Evolutionary conservation across 129 eudicot species (phyloP), one percentile per base, ranked within the genome.

Genomic region (Helichrysum umbraculigerum): DNA sequence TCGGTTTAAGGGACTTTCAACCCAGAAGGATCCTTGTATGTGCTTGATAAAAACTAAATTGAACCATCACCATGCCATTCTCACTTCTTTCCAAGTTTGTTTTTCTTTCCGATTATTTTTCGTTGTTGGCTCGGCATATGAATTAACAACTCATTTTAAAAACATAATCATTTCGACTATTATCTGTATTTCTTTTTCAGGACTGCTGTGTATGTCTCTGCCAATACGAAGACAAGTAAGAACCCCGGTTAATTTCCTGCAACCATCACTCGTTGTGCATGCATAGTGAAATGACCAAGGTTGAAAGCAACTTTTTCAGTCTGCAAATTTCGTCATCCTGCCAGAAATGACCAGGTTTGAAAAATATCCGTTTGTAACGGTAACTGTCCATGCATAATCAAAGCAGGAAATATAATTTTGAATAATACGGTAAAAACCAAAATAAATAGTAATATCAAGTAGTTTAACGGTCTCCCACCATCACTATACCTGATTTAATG

Each of bases 241-340:
- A n/a, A n/a, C n/a, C n/a, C n/a, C n/a, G n/a, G n/a, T n/a, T n/a
- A n/a, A n/a, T n/a, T n/a, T n/a, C n/a, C n/a, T n/a, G n/a, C n/a
- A n/a, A n/a, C n/a, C n/a, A n/a, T n/a, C n/a, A n/a, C n/a, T 71
- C 75, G 52, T 32, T 51, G 63, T 51, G 11, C 35, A 71, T 71
- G 75, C 75, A 51, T 71, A 47, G 10, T 28, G 63, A 71, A 52
- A 50, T 71, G 75, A 42, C 47, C 51, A 50, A 22, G n/a, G 75
- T 4, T 71, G 32, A 71, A 54, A n/a, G 64, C 64, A 19, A 71
- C 42, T 32, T n/a, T n/a, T n/a, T n/a, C n/a, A n/a, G n/a, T n/a
- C n/a, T n/a, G n/a, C n/a, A n/a, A n/a, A n/a, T n/a, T 71, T 30
- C 32, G 19, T 10, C 14, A 44, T 44, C 15, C 3, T 44, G 11